phyloP scores from a whole-genome alignment of 768 basidiomycete genomes.

The Asterophora parasitica region DNA sequence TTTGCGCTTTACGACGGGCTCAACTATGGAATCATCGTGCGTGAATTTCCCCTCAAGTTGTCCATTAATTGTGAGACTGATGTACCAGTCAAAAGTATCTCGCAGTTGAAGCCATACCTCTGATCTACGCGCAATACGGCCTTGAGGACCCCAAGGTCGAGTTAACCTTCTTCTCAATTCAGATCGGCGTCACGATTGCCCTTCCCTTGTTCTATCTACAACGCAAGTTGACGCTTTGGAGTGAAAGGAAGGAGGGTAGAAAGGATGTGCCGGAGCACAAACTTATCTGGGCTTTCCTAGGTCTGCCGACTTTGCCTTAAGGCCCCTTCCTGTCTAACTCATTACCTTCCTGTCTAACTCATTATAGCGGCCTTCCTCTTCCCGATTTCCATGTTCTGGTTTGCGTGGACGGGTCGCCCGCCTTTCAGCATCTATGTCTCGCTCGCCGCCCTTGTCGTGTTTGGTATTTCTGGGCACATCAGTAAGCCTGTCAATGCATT shows the following conservation, averaged over 20 bases:
- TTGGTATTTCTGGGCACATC: constrained; percentile 20
- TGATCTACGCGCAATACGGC: constrained; percentile 18
- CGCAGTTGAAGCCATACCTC: constrained; percentile 18
- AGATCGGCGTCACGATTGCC: constrained; percentile 15
- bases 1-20: constrained; percentile 20
- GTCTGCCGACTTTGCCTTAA: neutral
- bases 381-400: constrained; percentile 21
- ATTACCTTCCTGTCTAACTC: neutral
- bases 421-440: constrained; percentile 18
- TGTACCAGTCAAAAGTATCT: constrained; percentile 12
- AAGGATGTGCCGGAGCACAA: constrained; percentile 19
- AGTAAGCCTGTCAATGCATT: constrained; percentile 4
- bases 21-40: constrained; percentile 20
- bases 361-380: constrained; percentile 17
- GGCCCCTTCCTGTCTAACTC: too few species aligned
- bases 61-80: too few species aligned
- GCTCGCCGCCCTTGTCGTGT: constrained; percentile 15
- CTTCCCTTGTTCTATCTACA: constrained; percentile 19
- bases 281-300: constrained; percentile 18
- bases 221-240: constrained; percentile 16
- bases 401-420: constrained; percentile 19
- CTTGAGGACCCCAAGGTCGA: constrained; percentile 14
- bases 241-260: constrained; percentile 15
- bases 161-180: constrained; percentile 15
- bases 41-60: neutral